Conservation (phyloP, 768 basidiomycete genomes). For the Multifurca ochricompacta region DNA sequence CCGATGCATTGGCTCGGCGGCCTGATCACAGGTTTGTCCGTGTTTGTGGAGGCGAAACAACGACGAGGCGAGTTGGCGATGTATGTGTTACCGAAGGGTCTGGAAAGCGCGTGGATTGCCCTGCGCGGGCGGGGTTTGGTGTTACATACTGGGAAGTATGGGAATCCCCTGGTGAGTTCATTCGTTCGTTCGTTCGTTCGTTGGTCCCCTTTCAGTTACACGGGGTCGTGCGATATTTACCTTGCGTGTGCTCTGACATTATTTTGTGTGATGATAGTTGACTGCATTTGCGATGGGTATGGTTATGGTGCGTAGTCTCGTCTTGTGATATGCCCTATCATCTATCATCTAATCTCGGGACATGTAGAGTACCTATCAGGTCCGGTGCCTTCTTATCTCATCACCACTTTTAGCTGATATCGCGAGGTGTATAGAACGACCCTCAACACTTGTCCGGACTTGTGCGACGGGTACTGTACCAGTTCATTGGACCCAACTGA, state of each 20-base stretch:
- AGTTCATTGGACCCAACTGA: slow-evolving; percentile 83
- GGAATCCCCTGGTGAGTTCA: slow-evolving; percentile 50
- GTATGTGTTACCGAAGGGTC: slow-evolving; percentile 82
- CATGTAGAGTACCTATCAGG: slow-evolving; percentile 52
- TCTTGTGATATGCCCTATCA: slow-evolving; percentile 1
- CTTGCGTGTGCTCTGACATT: slow-evolving; percentile 9
- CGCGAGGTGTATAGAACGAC: slow-evolving; percentile 37
- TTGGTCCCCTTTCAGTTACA: no score
- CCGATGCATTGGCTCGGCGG: slow-evolving; percentile 71
- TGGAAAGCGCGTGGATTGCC: slow-evolving; percentile 85
- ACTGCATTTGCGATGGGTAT: slow-evolving; percentile 80
- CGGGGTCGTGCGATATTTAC: slow-evolving; percentile 1
- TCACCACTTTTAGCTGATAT: background rate
- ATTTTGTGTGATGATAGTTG: slow-evolving; percentile 39
- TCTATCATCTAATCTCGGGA: slow-evolving; percentile 8
- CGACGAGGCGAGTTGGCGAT: slow-evolving; percentile 85
- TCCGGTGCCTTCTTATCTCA: slow-evolving; percentile 20
- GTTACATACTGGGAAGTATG: slow-evolving; percentile 59
- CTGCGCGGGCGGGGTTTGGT: slow-evolving; percentile 70
- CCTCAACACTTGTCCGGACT: slow-evolving; percentile 81
- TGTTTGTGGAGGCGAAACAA: slow-evolving; percentile 83
- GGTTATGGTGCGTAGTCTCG: slow-evolving; percentile 62
- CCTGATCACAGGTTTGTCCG: slow-evolving; percentile 59
- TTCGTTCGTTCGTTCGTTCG: slow-evolving; percentile 23
- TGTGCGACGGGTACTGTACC: slow-evolving; percentile 75